Percentiles rank a stretch among this genome's conserved stretches.
Evolutionary conservation across 331 rosid genomes (phyloP).

Genomic region (Pyracantha coccinea): DNA sequence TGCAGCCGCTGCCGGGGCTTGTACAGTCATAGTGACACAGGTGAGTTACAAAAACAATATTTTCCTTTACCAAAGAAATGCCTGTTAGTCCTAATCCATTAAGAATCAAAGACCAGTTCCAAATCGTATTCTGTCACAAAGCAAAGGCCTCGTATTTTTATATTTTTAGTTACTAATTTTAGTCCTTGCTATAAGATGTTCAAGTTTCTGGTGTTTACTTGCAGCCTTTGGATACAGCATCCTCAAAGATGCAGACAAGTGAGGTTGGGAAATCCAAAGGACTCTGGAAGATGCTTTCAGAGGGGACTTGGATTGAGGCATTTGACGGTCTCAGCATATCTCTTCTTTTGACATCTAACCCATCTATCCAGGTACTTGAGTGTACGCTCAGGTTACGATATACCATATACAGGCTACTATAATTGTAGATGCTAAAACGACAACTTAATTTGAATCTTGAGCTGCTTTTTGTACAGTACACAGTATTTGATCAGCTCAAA

Average conservation of each 20-base stretch:
- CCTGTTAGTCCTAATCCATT: not conserved
- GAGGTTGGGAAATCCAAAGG: conserved; percentile 95
- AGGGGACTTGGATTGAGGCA: conserved; percentile 83
- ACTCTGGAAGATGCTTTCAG: conserved; percentile 77
- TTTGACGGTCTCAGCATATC: conserved; percentile 88
- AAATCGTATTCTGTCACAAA: not conserved
- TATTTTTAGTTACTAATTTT: not conserved
- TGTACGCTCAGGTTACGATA: not conserved
- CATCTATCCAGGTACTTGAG: conserved; percentile 74
- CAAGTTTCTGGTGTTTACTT: conserved; percentile 14
- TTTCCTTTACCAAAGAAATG: not conserved
- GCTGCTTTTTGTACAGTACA: conserved; percentile 48
- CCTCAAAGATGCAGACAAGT: conserved; percentile 96
- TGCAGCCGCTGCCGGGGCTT: conserved; percentile 92
- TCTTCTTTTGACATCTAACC: conserved; percentile 87
- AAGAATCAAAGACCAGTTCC: not conserved
- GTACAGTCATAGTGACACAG: conserved; percentile 71
- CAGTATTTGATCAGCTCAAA: conserved; percentile 87
- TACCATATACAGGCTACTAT: too few relatives aligned
- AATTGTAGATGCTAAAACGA: not conserved
- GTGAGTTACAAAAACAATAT: conserved; percentile 22
- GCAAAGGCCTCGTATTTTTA: not conserved
- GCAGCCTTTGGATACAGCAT: conserved; percentile 89
- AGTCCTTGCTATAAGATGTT: not conserved
- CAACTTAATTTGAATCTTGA: conserved; percentile 10